Evolutionary conservation across 306 rosid genomes (phyloP), one percentile per base, ranked within the genome.

Genomic region (Betula pendula): DNA sequence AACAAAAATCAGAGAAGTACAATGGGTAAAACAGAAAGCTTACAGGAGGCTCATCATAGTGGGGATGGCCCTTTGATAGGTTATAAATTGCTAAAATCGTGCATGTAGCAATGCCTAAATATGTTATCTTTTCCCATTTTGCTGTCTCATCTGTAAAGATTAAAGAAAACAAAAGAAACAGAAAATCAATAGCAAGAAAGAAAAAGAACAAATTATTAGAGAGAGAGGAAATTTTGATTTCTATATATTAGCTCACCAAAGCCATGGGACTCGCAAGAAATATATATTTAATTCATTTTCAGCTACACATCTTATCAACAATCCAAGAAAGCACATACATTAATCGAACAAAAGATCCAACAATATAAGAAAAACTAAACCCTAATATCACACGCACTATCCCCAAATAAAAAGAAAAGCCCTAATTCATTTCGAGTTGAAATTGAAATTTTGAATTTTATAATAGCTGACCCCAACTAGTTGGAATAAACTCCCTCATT

Each of bases 51-150:
- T 87, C 82, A 0, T 93, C 97, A 1, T 63, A 0, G 89, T 96
- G 99, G 11, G 85, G 92, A 74, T 96, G 99, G 3, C 97, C 98
- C 93, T 86, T 88, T 59, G 97, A 91, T 80, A 92, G 84, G 68
- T 49, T 82, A 68, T 83, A 90, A 80, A 76, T 0, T 1, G 98
- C 81, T 20, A 96, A 87, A 62, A 8, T 12, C 7, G 93, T 81
- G 90, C 98, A 93, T 8, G 90, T 4, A 11, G 22, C 88, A 77
- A 93, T 93, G 81, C 97, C 99, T 35, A 82, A 81, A 86, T 91
- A 93, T 47, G 99, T 89, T 51, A 96, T 93, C 84, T 93, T 93
- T 89, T 96, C 99, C 99, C 99, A 96, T 85, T 96, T 96, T 40
- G 89, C 94, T 0, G 97, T 81, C 85, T 96, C 99, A 63, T 81